phyloP scores from a whole-genome alignment of 345 rosid species.

The Durio zibethinus region DNA sequence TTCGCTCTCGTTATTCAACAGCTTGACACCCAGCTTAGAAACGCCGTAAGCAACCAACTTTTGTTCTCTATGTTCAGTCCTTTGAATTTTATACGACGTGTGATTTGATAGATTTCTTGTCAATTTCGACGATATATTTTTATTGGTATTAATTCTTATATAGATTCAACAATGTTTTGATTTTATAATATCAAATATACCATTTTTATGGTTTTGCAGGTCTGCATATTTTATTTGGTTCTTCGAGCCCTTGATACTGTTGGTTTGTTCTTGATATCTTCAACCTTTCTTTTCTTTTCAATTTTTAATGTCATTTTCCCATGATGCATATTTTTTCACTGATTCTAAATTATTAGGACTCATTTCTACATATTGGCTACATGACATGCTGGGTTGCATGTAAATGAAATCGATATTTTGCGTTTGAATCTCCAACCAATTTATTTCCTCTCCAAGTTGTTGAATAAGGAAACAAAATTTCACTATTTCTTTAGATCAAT shows the following conservation, averaged over 20 bases:
- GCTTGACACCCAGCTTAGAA: slow-evolving; percentile 68
- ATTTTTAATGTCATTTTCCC: not conserved
- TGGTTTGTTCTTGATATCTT: slow-evolving; percentile 49
- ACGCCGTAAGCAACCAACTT: slow-evolving; percentile 57
- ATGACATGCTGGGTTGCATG: not conserved
- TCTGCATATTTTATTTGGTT: slow-evolving; percentile 89
- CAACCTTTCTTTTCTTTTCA: not conserved
- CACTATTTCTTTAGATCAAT: not conserved
- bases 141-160: not conserved
- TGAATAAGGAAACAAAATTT: not conserved
- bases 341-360: not conserved
- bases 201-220: slow-evolving; percentile 43
- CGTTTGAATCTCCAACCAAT: not conserved
- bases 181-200: not conserved
- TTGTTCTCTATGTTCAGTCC: not conserved
- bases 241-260: slow-evolving; percentile 97
- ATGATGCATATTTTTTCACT: not conserved
- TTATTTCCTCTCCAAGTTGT: not conserved
- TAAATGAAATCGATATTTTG: not conserved
- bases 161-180: not conserved
- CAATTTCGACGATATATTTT: not conserved
- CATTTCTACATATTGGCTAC: not conserved
- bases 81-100: not conserved
- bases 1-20: slow-evolving; percentile 88
- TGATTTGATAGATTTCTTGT: not conserved